phyloP scores from a whole-genome alignment of 2,329 filamentous ascomycete genomes.

The Neonectria coccinea region DNA sequence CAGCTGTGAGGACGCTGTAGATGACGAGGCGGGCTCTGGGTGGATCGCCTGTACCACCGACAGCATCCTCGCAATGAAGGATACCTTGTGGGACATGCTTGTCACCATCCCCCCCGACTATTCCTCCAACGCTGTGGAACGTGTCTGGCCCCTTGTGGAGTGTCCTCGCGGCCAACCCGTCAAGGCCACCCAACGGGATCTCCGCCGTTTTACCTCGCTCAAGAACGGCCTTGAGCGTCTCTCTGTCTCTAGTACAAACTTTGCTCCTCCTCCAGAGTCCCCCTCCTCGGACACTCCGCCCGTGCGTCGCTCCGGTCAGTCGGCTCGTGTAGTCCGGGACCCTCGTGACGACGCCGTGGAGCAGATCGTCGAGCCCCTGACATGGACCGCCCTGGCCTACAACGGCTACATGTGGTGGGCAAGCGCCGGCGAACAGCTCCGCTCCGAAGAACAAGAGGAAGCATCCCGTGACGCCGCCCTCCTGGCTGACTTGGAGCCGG shows the following conservation, averaged over 20 bases:
- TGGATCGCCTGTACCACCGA: slow-evolving; percentile 98
- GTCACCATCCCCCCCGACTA: slow-evolving; percentile 80
- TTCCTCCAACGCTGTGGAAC: slow-evolving; percentile 67
- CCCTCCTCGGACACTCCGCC: slow-evolving; percentile 44
- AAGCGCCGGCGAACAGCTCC: slow-evolving; percentile 79
- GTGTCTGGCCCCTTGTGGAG: slow-evolving; percentile 82
- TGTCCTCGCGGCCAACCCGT: slow-evolving; percentile 72
- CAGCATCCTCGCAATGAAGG: slow-evolving; percentile 88
- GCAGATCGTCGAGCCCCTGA: slow-evolving; percentile 70
- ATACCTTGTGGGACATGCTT: slow-evolving; percentile 87
- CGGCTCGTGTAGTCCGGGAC: slow-evolving; percentile 46
- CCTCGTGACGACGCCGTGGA: slow-evolving; percentile 64
- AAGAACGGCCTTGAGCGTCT: slow-evolving; percentile 70
- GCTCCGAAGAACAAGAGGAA: slow-evolving; percentile 71
- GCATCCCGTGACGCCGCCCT: slow-evolving; percentile 65
- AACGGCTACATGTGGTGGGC: slow-evolving; percentile 92
- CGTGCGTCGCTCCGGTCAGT: slow-evolving; percentile 45
- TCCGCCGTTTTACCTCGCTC: slow-evolving; percentile 81
- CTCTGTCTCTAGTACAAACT: slow-evolving; percentile 38
- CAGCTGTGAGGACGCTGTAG: slow-evolving; percentile 51
- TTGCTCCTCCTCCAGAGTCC: slow-evolving; percentile 45
- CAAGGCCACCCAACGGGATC: slow-evolving; percentile 90
- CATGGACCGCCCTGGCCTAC: slow-evolving; percentile 82
- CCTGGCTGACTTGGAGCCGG: slow-evolving; percentile 63
- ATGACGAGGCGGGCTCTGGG: slow-evolving; percentile 67